These are phyloP conservation scores for Sarocladium brachiariae DNA, from an alignment of 2,329 filamentous ascomycete genomes.

Conservation along the genomic window DNA sequence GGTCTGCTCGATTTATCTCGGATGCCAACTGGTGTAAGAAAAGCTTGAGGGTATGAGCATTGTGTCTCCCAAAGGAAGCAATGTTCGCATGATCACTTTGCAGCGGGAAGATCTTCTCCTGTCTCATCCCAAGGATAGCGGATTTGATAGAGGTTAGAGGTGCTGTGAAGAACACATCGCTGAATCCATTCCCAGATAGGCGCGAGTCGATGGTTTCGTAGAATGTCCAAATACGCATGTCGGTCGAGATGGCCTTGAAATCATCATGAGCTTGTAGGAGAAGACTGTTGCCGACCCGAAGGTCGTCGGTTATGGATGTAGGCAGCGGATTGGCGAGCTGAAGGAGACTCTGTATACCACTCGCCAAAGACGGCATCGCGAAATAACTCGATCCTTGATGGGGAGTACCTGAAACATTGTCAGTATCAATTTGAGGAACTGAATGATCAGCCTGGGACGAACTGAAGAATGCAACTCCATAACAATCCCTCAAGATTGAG, in stretches of 20 bases:
- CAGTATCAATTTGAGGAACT: neutral
- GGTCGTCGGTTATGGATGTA: constrained; percentile 38
- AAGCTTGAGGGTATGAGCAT: constrained; percentile 38
- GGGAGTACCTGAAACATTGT: constrained; percentile 39
- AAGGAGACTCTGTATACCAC: constrained; percentile 46
- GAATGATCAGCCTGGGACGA: constrained; percentile 20
- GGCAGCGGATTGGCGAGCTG: constrained; percentile 45
- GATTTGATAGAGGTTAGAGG: constrained; percentile 53
- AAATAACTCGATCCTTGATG: constrained; percentile 59
- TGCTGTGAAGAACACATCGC: constrained; percentile 49
- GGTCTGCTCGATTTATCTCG: constrained; percentile 27
- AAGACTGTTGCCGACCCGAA: constrained; percentile 42
- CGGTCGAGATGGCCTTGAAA: constrained; percentile 49
- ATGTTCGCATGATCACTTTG: constrained; percentile 50
- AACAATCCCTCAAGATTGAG: constrained; percentile 46
- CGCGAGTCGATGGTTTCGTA: constrained; percentile 57
- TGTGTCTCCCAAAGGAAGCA: constrained; percentile 45
- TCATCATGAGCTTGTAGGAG: constrained; percentile 45
- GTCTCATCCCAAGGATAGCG: constrained; percentile 41
- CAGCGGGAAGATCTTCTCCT: constrained; percentile 45
- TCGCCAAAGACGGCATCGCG: constrained; percentile 48
- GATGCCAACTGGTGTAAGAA: constrained; percentile 28
- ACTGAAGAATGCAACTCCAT: constrained; percentile 56
- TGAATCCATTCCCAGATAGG: constrained; percentile 37
- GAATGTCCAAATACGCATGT: constrained; percentile 55